Percentiles rank a stretch among this genome's conserved stretches.
Conservation (phyloP, 1,284 basidiomycete species). For the Binderoboletus segoi region DNA sequence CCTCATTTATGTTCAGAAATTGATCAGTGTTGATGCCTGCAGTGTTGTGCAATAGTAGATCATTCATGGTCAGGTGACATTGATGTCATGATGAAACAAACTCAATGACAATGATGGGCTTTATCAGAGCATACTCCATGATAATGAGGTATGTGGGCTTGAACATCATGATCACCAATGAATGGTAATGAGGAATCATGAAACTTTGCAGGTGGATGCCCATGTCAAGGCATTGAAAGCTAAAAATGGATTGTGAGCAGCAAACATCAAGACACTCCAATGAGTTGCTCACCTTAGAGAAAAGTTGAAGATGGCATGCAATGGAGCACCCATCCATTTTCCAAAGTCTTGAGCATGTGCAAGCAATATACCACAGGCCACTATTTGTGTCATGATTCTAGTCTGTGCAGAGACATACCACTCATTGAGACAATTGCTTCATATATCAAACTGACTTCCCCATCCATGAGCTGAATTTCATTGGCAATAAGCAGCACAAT, state of each 20-base stretch:
- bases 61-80: conserved; percentile 90
- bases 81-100: conserved; percentile 96
- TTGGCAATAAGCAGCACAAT: conserved; percentile 94
- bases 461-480: conserved; percentile 92
- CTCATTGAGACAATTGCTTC: conserved; percentile 93
- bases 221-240: conserved; percentile 89
- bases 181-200: conserved; percentile 95
- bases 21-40: conserved; percentile 85
- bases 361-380: conserved; percentile 92
- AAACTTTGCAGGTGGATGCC: conserved; percentile 98
- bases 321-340: conserved; percentile 96
- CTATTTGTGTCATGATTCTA: conserved; percentile 86
- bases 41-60: conserved; percentile 86
- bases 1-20: conserved; percentile 89
- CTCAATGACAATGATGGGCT: conserved; percentile 88
- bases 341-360: conserved; percentile 97
- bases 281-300: conserved; percentile 69
- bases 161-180: conserved; percentile 98
- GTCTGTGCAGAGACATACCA: conserved; percentile 97
- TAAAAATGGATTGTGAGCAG: conserved; percentile 32
- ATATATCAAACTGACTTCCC: conserved; percentile 93
- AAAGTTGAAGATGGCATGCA: conserved; percentile 97
- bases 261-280: neutral
- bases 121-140: conserved; percentile 82
- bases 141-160: conserved; percentile 97